Conservation (phyloP, 495 filamentous ascomycete species). For the Viridothelium virens region DNA sequence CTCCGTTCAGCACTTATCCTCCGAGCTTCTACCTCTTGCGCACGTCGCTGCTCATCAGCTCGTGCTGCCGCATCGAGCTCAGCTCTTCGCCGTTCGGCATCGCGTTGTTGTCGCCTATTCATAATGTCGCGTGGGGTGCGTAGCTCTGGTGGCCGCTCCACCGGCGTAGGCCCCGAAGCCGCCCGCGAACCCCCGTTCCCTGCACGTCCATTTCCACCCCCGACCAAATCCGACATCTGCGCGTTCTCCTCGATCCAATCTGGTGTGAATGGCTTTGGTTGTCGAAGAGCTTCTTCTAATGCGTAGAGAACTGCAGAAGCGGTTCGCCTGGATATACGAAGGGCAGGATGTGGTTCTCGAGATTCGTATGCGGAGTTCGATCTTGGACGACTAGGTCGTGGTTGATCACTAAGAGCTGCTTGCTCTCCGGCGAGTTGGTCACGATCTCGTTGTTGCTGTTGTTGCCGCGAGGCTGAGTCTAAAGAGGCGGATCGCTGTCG, state of each 20-base stretch:
- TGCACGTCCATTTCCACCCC: slow-evolving; percentile 39
- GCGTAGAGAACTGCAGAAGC: slow-evolving; percentile 79
- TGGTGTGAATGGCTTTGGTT: slow-evolving; percentile 74
- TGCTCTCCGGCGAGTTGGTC: not conserved
- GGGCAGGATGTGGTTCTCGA: slow-evolving; percentile 43
- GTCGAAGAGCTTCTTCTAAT: slow-evolving; percentile 82
- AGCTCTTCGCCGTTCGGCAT: slow-evolving; percentile 26
- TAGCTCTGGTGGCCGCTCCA: slow-evolving; percentile 29
- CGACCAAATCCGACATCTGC: slow-evolving; percentile 78
- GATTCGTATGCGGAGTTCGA: not conserved
- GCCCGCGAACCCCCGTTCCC: slow-evolving; percentile 36
- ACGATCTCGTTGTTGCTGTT: not conserved
- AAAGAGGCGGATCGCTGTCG: slow-evolving; percentile 9
- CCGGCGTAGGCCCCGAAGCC: slow-evolving; percentile 32
- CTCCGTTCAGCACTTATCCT: slow-evolving; percentile 35
- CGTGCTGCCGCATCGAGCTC: slow-evolving; percentile 24
- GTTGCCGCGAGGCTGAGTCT: slow-evolving; percentile 5
- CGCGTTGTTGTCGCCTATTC: slow-evolving; percentile 32
- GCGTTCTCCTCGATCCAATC: slow-evolving; percentile 87
- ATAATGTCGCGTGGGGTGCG: slow-evolving; percentile 35
- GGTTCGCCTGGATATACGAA: slow-evolving; percentile 55
- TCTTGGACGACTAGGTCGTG: not conserved
- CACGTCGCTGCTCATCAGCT: slow-evolving; percentile 26
- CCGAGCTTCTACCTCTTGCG: slow-evolving; percentile 29
- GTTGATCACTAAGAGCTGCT: not conserved